These are phyloP conservation scores for Eucalyptus cloeziana DNA, from an alignment of 345 rosid genomes.

Conservation along the genomic window DNA sequence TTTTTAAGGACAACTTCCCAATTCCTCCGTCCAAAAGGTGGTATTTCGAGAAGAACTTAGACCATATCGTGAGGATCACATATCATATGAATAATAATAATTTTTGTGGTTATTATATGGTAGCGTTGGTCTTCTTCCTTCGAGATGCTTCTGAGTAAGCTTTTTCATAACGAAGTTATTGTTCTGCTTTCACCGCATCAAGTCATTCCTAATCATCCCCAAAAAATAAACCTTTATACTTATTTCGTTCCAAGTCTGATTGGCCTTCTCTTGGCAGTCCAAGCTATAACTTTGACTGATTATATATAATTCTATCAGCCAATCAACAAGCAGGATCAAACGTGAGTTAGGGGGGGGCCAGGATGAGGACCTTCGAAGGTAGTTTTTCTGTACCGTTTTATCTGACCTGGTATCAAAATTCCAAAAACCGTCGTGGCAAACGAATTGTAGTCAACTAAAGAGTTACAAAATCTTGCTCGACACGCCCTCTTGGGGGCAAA, in stretches of 20 bases:
- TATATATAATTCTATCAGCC: background rate
- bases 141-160: background rate
- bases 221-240: background rate
- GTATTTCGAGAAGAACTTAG: background rate
- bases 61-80: background rate
- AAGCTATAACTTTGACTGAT: background rate
- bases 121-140: background rate
- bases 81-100: background rate
- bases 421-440: background rate
- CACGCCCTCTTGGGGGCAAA: background rate
- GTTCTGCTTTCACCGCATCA: background rate
- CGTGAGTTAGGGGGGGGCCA: background rate
- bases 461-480: background rate
- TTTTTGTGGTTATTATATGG: background rate
- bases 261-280: background rate
- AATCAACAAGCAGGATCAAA: background rate
- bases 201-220: background rate
- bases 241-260: background rate
- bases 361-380: background rate
- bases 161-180: background rate
- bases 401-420: background rate
- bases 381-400: background rate
- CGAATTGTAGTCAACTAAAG: background rate
- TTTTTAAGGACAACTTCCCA: background rate
- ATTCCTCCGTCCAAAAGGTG: background rate